Percentiles rank a stretch among this genome's conserved stretches.
Conservation (phyloP, 441 rosid genomes). For the Arabidopsis lyrata region DNA sequence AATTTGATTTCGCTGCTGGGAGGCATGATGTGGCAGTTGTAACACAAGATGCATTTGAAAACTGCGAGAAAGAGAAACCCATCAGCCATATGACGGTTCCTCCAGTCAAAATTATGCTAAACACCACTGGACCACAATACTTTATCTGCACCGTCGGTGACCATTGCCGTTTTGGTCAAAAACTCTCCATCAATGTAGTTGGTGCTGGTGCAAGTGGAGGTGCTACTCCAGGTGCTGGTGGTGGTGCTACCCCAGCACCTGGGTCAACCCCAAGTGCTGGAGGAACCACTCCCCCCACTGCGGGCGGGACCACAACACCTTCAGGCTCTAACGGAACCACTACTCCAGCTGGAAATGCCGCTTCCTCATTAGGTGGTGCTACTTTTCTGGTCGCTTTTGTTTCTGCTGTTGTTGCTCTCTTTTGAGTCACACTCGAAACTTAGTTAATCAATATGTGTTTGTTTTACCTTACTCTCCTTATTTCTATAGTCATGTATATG, state of each 20-base stretch:
- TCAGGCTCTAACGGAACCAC: slow-evolving; percentile 32
- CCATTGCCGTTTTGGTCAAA: slow-evolving; percentile 48
- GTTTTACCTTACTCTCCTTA: slow-evolving; percentile 16
- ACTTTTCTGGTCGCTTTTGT: slow-evolving; percentile 33
- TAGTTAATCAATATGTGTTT: slow-evolving; percentile 13
- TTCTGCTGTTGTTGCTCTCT: slow-evolving; percentile 42
- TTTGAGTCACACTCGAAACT: slow-evolving; percentile 32
- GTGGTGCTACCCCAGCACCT: slow-evolving; percentile 19
- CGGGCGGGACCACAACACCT: slow-evolving; percentile 39
- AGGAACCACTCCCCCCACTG: slow-evolving; percentile 39
- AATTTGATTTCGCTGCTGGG: slow-evolving; percentile 40
- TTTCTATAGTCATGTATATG: slow-evolving; percentile 10
- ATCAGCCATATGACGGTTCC: slow-evolving; percentile 11
- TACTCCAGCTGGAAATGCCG: slow-evolving; percentile 30
- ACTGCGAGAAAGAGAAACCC: slow-evolving; percentile 41
- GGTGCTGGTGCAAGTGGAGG: slow-evolving; percentile 33
- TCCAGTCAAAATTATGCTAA: slow-evolving; percentile 40
- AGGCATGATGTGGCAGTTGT: slow-evolving; percentile 45
- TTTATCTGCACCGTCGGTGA: slow-evolving; percentile 43
- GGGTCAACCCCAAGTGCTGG: slow-evolving; percentile 17
- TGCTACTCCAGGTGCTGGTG: slow-evolving; percentile 24
- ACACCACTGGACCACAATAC: slow-evolving; percentile 44
- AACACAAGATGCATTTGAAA: slow-evolving; percentile 40
- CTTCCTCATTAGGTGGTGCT: slow-evolving; percentile 38
- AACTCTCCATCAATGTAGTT: slow-evolving; percentile 39